Evolutionary conservation across 805 yeast species (phyloP).

Genomic region (Yamadazyma tumulicola): DNA sequence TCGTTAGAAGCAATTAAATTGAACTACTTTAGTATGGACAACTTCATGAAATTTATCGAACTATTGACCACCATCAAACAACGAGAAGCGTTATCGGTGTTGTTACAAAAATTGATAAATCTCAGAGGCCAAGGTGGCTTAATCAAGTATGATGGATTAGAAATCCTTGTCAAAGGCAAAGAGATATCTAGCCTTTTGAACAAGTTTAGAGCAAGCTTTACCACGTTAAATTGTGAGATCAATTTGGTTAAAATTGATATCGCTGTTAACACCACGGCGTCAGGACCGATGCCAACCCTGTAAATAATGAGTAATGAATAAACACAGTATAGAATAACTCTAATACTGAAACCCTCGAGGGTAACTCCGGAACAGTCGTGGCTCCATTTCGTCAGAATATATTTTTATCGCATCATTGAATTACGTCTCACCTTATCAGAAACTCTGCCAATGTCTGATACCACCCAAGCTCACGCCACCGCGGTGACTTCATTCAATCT

Average conservation of each 20-base stretch:
- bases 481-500: constrained; percentile 48
- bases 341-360: too few relatives aligned
- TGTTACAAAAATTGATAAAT: constrained; percentile 19
- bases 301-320: constrained; percentile 9
- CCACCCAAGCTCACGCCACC: constrained; percentile 26
- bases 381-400: too few relatives aligned
- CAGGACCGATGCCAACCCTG: not conserved
- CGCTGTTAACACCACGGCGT: not conserved
- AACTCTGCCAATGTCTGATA: too few relatives aligned
- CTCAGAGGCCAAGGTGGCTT: constrained; percentile 13
- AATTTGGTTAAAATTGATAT: constrained; percentile 12
- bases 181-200: constrained; percentile 21
- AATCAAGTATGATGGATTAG: constrained; percentile 31
- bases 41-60: constrained; percentile 22
- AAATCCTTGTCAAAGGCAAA: constrained; percentile 17
- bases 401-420: too few relatives aligned
- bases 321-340: too few relatives aligned
- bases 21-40: constrained; percentile 17
- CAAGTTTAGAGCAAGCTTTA: constrained; percentile 21
- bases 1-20: not conserved
- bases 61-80: constrained; percentile 23
- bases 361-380: too few relatives aligned
- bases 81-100: constrained; percentile 20
- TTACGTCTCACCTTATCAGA: too few relatives aligned
- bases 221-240: constrained; percentile 20